These are phyloP conservation scores for Inga oerstediana DNA, from an alignment of 306 rosid genomes.

Conservation along the genomic window DNA sequence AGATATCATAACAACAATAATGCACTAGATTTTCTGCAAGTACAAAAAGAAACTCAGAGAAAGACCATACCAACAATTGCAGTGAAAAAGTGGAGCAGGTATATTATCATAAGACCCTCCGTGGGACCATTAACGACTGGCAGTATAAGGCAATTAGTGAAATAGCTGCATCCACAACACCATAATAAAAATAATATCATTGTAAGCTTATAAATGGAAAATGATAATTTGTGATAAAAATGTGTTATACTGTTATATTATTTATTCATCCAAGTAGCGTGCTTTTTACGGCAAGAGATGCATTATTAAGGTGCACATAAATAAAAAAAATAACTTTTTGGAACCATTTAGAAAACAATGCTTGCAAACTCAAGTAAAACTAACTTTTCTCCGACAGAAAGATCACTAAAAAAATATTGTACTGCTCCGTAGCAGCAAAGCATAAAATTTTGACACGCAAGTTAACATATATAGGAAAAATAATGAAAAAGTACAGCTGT, in stretches of 20 bases:
- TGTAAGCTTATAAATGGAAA: constrained; percentile 1
- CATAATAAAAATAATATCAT: constrained; percentile 36
- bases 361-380: constrained; percentile 16
- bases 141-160: constrained; percentile 86
- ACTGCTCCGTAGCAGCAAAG: constrained; percentile 10
- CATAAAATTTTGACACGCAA: constrained; percentile 2
- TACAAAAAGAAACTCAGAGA: constrained; percentile 13
- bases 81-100: constrained; percentile 74
- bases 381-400: constrained; percentile 13
- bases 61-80: constrained; percentile 77
- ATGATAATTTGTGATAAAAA: background rate
- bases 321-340: constrained; percentile 28
- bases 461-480: background rate
- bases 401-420: background rate
- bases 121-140: constrained; percentile 96
- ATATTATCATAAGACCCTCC: constrained; percentile 92
- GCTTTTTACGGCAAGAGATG: constrained; percentile 11
- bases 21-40: constrained; percentile 17
- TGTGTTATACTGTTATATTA: constrained; percentile 11
- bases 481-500: background rate
- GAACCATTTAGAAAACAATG: background rate
- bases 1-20: background rate
- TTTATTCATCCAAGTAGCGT: background rate
- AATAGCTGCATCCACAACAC: constrained; percentile 66
- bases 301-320: constrained; percentile 2